Evolutionary conservation across 345 rosid species (phyloP).

Genomic region (Eucalyptus guilfoylei): DNA sequence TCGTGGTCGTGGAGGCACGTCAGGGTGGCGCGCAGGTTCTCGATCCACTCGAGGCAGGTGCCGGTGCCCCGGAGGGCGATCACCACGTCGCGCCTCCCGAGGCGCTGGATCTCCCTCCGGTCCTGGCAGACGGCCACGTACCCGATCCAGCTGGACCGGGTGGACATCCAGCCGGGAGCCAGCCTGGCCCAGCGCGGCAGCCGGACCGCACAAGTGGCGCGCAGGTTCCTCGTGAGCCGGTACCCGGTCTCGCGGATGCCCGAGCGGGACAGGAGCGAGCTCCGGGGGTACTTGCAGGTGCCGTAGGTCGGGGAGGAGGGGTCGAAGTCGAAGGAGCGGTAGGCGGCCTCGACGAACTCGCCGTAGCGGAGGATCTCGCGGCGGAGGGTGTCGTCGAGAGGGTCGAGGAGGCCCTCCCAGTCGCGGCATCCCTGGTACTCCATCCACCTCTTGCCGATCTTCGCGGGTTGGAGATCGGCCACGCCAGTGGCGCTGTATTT

Average conservation of each 20-base stretch:
- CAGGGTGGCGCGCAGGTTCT: slow-evolving; percentile 44
- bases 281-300: slow-evolving; percentile 15
- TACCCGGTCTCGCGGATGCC: slow-evolving; percentile 25
- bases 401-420: slow-evolving; percentile 61
- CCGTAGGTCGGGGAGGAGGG: slow-evolving; percentile 31
- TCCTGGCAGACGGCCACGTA: slow-evolving; percentile 59
- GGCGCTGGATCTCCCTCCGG: slow-evolving; percentile 34
- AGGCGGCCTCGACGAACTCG: slow-evolving; percentile 41
- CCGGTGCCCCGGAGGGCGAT: slow-evolving; percentile 50
- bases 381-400: slow-evolving; percentile 42
- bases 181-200: slow-evolving; percentile 32
- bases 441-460: slow-evolving; percentile 19
- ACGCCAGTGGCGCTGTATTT: background rate
- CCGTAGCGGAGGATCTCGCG: slow-evolving; percentile 50
- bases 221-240: slow-evolving; percentile 23
- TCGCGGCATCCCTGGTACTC: slow-evolving; percentile 40
- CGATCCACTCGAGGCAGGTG: slow-evolving; percentile 58
- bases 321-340: slow-evolving; percentile 34
- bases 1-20: slow-evolving; percentile 5
- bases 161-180: slow-evolving; percentile 36
- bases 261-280: slow-evolving; percentile 13
- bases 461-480: background rate
- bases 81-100: slow-evolving; percentile 53
- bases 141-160: slow-evolving; percentile 55
- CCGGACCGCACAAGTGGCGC: slow-evolving; percentile 33